Evolutionary conservation across 2,329 filamentous ascomycete species (phyloP), one percentile per base, ranked within the genome.

Genomic region (Colletotrichum shisoi): DNA sequence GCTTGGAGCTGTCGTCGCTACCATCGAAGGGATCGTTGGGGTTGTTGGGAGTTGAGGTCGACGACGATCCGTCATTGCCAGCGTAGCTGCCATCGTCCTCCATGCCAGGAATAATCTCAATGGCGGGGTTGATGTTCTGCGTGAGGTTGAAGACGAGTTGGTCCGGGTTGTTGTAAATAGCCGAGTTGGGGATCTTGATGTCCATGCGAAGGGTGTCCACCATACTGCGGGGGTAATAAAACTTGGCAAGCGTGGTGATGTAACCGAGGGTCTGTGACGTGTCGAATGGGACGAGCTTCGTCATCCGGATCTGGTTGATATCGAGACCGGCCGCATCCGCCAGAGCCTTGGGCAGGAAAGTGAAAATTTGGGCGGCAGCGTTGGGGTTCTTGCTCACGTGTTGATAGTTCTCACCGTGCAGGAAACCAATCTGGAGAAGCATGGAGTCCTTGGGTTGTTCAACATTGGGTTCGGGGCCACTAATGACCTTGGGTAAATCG

Each of bases 331-430:
- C 78, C 49, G 87, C 90, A 70, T 89, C 85, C 2, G 85, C 81
- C 57, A 97, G 83, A 70, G 91, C 92, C 59, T 82, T 72, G 0
- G 93, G 93, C 4, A 97, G 82, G 71, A 87, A 91, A 60, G 86
- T 80, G 81, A 97, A 96, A 73, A 99, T 92, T 78, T 98, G 94
- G 45, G 87, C 87, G 5, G 92, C 91, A 19, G 93, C 91, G 70
- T 89, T 84, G 15, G 87, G 83, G 69, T 90, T 88, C 24, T 81
- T 82, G 12, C 90, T 89, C 34, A 98, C 91, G 75, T 96, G 97
- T 9, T 85, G 81, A 77, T 95, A 99, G 80, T 96, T 94, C 72
- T 96, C 84, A 1, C 87, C 85, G 74, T 88, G 90, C 59, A 87
- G 82, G 84, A 98, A 97, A 40, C 91, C 95, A 70, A 98, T 85